Percentiles rank a stretch among this genome's conserved stretches.
Evolutionary conservation across 176 grass and related monocot species (phyloP).

Genomic region (Lolium multiflorum): DNA sequence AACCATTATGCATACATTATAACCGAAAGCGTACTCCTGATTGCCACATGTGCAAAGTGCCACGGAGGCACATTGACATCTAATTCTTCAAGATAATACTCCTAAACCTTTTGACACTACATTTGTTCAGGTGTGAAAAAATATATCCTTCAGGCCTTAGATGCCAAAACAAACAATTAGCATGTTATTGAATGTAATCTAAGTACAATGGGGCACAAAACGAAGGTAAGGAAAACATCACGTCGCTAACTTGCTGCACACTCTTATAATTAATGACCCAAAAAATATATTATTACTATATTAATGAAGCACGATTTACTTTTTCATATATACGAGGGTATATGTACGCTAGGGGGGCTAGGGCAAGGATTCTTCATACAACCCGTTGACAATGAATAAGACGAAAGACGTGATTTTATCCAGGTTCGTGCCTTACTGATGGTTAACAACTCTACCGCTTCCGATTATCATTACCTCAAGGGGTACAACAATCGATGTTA

Average conservation of each 20-base stretch:
- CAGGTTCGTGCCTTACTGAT: too few relatives aligned
- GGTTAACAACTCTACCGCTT: too few relatives aligned
- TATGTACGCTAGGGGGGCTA: too few relatives aligned
- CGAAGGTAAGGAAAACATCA: background rate
- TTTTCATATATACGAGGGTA: background rate
- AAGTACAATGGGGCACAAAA: background rate
- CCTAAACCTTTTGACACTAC: background rate
- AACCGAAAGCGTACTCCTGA: too few relatives aligned
- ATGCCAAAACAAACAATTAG: background rate
- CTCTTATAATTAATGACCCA: background rate
- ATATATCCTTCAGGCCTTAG: background rate
- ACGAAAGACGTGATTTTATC: too few relatives aligned
- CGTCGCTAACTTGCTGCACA: background rate
- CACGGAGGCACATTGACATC: background rate
- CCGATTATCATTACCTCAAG: too few relatives aligned
- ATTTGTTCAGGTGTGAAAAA: background rate
- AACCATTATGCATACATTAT: too few relatives aligned
- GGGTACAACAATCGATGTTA: too few relatives aligned
- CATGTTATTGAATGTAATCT: too few relatives aligned
- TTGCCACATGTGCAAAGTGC: background rate
- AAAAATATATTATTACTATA: background rate
- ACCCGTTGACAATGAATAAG: too few relatives aligned
- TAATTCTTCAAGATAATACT: background rate
- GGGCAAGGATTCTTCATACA: too few relatives aligned
- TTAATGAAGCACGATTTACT: background rate